Evolutionary conservation across 257 asterid species (phyloP).

Genomic region (Solanum raphanifolium): DNA sequence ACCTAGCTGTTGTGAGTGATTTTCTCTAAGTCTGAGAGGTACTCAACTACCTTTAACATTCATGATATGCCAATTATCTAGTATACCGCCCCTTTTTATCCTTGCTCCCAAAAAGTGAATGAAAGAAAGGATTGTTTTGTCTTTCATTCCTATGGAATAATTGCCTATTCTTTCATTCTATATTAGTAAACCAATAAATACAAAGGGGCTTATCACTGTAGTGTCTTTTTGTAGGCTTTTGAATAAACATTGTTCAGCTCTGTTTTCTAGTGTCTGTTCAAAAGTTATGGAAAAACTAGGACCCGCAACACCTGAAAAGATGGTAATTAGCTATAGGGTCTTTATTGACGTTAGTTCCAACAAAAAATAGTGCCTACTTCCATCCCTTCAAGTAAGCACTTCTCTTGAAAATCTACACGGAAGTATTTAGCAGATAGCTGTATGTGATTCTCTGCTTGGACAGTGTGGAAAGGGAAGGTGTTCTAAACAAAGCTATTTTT

Average conservation of each 20-base stretch:
- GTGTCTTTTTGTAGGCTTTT: background rate
- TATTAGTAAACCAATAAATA: background rate
- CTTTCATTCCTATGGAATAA: background rate
- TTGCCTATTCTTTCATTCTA: background rate
- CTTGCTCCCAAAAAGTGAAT: fast-evolving
- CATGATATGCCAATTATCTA: background rate
- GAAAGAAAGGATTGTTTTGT: background rate
- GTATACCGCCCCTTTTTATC: background rate
- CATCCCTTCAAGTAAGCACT: background rate
- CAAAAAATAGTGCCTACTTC: background rate
- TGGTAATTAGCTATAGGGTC: background rate
- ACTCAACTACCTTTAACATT: background rate
- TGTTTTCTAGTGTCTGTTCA: background rate
- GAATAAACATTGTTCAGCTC: background rate
- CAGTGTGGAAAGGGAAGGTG: background rate
- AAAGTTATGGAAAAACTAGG: background rate
- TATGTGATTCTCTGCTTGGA: background rate
- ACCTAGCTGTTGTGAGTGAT: background rate
- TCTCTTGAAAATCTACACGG: background rate
- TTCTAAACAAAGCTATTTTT: background rate
- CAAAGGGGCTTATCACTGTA: background rate
- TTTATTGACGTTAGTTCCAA: background rate
- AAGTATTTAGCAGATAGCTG: background rate
- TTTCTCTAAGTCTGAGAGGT: background rate
- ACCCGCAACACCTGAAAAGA: background rate